phyloP scores from a whole-genome alignment of 371 early-diverging fungal species.

The Mortierella sp. region DNA sequence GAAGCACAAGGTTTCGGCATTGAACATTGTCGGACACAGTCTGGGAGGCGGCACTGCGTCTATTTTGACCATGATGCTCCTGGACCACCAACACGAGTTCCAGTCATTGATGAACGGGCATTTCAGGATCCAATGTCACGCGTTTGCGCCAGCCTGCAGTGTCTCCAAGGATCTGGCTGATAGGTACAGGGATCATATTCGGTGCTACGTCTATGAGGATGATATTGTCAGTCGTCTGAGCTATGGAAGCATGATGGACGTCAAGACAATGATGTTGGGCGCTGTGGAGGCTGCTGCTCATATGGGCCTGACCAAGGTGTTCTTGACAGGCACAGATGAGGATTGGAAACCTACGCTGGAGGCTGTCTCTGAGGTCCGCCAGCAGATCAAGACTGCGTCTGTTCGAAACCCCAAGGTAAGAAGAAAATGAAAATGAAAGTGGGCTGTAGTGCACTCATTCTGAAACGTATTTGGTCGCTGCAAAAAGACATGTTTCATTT shows the following conservation, averaged over 20 bases:
- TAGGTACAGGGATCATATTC: constrained; percentile 74
- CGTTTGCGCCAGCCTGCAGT: constrained; percentile 76
- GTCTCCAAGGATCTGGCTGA: constrained; percentile 79
- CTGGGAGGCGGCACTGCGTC: constrained; percentile 88
- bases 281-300: constrained; percentile 66
- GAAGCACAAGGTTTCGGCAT: constrained; percentile 69
- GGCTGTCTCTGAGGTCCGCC: constrained; percentile 41
- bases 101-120: constrained; percentile 58
- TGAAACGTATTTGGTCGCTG: no score
- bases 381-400: constrained; percentile 29
- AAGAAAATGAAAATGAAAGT: no score
- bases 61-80: constrained; percentile 82
- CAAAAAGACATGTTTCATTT: no score
- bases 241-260: constrained; percentile 82
- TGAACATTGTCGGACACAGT: constrained; percentile 87
- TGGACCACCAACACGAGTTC: constrained; percentile 72
- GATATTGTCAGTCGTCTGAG: constrained; percentile 83
- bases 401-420: constrained; percentile 55
- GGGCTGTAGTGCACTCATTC: no score
- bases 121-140: constrained; percentile 64
- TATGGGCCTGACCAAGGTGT: constrained; percentile 49
- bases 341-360: constrained; percentile 50
- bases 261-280: constrained; percentile 71
- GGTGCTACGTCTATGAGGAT: constrained; percentile 81
- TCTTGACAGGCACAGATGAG: constrained; percentile 54